Conservation (phyloP, 495 filamentous ascomycete species). For the Lasiosphaeris hirsuta region DNA sequence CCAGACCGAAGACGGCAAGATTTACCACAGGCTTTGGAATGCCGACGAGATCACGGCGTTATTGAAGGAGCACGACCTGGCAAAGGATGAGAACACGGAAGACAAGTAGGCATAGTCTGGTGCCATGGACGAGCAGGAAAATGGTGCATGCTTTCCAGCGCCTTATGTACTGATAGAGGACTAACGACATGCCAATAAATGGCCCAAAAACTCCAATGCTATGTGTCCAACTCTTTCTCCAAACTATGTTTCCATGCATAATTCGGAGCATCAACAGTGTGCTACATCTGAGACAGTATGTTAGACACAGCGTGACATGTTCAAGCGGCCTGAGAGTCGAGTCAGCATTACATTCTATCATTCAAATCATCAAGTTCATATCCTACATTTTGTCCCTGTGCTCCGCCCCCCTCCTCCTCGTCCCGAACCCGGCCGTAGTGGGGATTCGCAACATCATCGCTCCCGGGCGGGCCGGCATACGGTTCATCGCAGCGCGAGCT, state of each 20-base stretch:
- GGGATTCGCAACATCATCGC: not conserved
- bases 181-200: conserved; percentile 2
- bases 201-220: conserved; percentile 13
- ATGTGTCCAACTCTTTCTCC: conserved; percentile 8
- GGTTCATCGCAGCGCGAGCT: conserved; percentile 50
- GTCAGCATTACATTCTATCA: conserved; percentile 23
- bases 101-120: conserved; percentile 40
- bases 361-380: conserved; percentile 16
- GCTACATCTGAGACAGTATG: no score
- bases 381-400: conserved; percentile 30
- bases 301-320: no score
- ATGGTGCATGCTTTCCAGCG: conserved; percentile 20
- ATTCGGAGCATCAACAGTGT: not conserved
- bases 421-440: conserved; percentile 32
- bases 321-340: not conserved
- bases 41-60: conserved; percentile 95
- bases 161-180: conserved; percentile 29
- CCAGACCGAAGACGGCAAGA: conserved; percentile 87
- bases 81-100: conserved; percentile 79
- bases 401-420: conserved; percentile 28
- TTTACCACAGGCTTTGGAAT: conserved; percentile 96
- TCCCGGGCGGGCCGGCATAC: conserved; percentile 35
- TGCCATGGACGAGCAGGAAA: not conserved
- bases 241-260: not conserved
- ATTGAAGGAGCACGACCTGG: conserved; percentile 91